These are phyloP conservation scores for Phylloporus sp. DNA, from an alignment of 1,284 basidiomycete genomes.

Conservation along the genomic window DNA sequence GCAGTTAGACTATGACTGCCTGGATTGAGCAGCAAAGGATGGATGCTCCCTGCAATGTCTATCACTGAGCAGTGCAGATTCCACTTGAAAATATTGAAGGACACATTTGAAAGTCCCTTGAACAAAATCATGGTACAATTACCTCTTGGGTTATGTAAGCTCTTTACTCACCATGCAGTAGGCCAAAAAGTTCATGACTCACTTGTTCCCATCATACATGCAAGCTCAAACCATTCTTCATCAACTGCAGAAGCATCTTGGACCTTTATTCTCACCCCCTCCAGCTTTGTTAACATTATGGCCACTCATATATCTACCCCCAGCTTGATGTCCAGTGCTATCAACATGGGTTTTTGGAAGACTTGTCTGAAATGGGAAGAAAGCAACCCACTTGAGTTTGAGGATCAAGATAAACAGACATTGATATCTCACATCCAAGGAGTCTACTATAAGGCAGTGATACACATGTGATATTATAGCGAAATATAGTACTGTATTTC, in stretches of 20 bases:
- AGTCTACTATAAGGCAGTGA: constrained; percentile 87
- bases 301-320: constrained; percentile 67
- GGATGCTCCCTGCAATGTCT: constrained; percentile 90
- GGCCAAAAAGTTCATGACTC: constrained; percentile 94
- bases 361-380: constrained; percentile 96
- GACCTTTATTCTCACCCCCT: constrained; percentile 61
- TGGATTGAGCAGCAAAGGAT: constrained; percentile 98
- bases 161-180: constrained; percentile 32
- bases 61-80: constrained; percentile 92
- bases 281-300: constrained; percentile 43
- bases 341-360: constrained; percentile 88
- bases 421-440: constrained; percentile 77
- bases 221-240: constrained; percentile 90
- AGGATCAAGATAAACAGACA: constrained; percentile 77
- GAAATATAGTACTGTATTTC: constrained; percentile 91
- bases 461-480: constrained; percentile 92
- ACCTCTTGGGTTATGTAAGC: background rate
- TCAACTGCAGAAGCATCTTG: constrained; percentile 79
- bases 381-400: constrained; percentile 90
- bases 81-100: constrained; percentile 93
- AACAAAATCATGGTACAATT: constrained; percentile 82
- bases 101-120: constrained; percentile 86
- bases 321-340: too few species aligned
- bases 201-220: constrained; percentile 87
- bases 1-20: constrained; percentile 73